Evolutionary conservation across 129 eudicot genomes (phyloP).

Genomic region (Tagetes erecta): DNA sequence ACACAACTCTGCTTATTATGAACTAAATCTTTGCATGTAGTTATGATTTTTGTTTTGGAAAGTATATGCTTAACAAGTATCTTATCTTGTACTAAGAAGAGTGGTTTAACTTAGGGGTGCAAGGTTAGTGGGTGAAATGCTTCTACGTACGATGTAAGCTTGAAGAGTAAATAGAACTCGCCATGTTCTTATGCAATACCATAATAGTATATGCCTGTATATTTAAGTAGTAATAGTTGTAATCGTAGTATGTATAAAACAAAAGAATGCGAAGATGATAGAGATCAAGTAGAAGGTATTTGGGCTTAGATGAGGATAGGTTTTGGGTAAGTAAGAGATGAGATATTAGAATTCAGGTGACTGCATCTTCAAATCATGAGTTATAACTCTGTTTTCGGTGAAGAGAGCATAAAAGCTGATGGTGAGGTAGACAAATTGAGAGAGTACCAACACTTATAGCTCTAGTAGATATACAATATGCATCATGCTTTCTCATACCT

Average conservation of each 20-base stretch:
- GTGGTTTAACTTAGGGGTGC: neutral
- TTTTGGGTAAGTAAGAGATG: neutral
- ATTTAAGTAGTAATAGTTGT: neutral
- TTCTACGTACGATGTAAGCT: neutral
- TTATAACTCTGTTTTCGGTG: neutral
- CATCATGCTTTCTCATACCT: neutral
- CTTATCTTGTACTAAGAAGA: neutral
- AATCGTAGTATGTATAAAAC: neutral
- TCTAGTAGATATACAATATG: slow-evolving; percentile 2
- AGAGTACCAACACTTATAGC: neutral
- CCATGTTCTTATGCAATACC: neutral
- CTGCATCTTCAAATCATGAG: neutral
- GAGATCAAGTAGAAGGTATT: neutral
- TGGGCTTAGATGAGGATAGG: neutral
- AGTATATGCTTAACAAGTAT: neutral
- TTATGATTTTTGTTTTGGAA: neutral
- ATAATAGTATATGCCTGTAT: neutral
- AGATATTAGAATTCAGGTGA: neutral
- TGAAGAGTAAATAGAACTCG: neutral
- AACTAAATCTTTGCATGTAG: neutral
- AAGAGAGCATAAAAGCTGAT: too few relatives aligned
- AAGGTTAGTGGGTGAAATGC: neutral
- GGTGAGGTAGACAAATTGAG: too few relatives aligned
- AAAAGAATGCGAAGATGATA: neutral
- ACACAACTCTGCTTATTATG: neutral